phyloP scores from a whole-genome alignment of 2,329 filamentous ascomycete genomes.

The Cadophora sp. region DNA sequence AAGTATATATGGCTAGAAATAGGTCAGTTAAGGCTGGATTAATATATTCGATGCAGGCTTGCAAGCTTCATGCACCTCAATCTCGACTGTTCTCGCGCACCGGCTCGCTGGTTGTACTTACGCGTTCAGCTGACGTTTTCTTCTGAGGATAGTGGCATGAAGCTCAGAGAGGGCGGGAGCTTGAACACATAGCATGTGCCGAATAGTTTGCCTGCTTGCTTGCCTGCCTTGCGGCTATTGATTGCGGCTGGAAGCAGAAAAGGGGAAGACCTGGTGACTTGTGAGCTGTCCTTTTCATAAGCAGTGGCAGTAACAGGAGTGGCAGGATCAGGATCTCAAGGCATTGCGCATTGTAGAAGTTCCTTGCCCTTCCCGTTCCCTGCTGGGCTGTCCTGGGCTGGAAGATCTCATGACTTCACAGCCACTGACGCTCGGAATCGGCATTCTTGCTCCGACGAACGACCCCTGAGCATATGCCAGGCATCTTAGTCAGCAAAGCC shows the following conservation, averaged over 20 bases:
- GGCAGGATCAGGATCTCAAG: constrained; percentile 16
- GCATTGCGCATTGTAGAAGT: constrained; percentile 21
- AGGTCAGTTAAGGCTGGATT: constrained; percentile 31
- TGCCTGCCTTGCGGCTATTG: constrained; percentile 7
- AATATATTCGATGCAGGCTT: constrained; percentile 31
- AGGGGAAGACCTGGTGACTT: constrained; percentile 27
- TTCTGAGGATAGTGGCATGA: constrained; percentile 11
- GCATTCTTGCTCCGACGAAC: not conserved
- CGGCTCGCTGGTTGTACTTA: constrained; percentile 25
- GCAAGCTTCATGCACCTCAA: constrained; percentile 33
- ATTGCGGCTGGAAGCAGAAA: constrained; percentile 20
- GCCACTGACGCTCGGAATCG: constrained; percentile 17
- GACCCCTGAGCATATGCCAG: constrained; percentile 18
- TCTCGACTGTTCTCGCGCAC: constrained; percentile 25
- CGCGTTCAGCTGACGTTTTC: constrained; percentile 37
- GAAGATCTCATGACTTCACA: constrained; percentile 28
- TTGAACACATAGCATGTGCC: constrained; percentile 26
- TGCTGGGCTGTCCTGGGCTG: not conserved
- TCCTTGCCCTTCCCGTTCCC: constrained; percentile 20
- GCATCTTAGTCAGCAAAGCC: constrained; percentile 11
- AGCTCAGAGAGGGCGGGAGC: constrained; percentile 19
- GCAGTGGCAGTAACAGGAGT: constrained; percentile 10
- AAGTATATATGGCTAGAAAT: constrained; percentile 28
- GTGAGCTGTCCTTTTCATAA: constrained; percentile 30
- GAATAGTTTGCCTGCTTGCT: not conserved